Conservation (phyloP, 768 basidiomycete species). For the Boletus vermiculosoides region DNA sequence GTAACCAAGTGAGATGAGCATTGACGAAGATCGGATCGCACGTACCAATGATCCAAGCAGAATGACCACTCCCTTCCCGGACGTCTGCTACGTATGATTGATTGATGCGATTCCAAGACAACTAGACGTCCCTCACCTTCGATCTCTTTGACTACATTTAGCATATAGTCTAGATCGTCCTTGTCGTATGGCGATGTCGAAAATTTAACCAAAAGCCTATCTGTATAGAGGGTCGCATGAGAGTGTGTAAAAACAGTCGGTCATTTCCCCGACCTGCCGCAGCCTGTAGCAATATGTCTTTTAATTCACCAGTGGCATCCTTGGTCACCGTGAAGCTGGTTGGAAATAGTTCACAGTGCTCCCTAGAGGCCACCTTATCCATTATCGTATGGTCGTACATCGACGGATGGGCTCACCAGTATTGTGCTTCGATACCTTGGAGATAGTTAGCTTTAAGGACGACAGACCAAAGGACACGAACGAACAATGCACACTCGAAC, state of each 20-base stretch:
- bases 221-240: slow-evolving; percentile 8
- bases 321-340: slow-evolving; percentile 23
- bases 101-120: not conserved
- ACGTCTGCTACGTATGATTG: slow-evolving; percentile 3
- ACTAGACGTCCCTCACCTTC: slow-evolving; percentile 12
- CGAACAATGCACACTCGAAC: slow-evolving; percentile 26
- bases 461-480: not conserved
- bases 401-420: slow-evolving; percentile 22
- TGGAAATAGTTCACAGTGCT: slow-evolving; percentile 33
- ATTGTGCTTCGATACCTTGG: slow-evolving; percentile 29
- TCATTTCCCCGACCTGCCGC: slow-evolving; percentile 25
- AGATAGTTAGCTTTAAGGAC: not conserved
- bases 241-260: not conserved
- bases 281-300: slow-evolving; percentile 26
- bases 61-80: slow-evolving; percentile 7
- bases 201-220: slow-evolving; percentile 32
- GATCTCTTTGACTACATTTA: slow-evolving; percentile 30
- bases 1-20: slow-evolving; percentile 1
- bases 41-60: slow-evolving; percentile 31
- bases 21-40: not conserved
- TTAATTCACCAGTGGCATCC: slow-evolving; percentile 18
- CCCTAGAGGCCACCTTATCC: slow-evolving; percentile 14
- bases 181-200: slow-evolving; percentile 32
- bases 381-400: not conserved
- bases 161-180: slow-evolving; percentile 25